Evolutionary conservation across 129 eudicot species (phyloP), one percentile per base, ranked within the genome.

Genomic region (Calendula officinalis): DNA sequence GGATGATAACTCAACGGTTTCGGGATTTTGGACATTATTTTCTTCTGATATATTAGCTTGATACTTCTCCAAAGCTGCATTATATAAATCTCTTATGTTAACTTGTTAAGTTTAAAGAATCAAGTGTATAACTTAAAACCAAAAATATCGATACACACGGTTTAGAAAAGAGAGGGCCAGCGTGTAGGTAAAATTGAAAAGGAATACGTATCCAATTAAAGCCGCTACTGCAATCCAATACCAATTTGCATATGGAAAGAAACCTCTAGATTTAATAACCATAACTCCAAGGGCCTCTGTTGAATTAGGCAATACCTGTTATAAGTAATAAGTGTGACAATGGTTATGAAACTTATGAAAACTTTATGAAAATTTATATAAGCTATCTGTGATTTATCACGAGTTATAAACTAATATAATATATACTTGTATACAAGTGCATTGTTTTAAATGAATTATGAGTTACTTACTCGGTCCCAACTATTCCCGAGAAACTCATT

Each of bases 161-260:
- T 75, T 64, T 42, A 88, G 84, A 56, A 62, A 75, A 3, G 68
- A 52, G 5, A 84, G 82, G 5, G 86, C 70, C 41, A 79, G 6
- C 5, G 78, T 65, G 45, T 42, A 70, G 5, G 64, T 5, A 46
- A 76, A 8, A 64, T 85, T 85, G 72, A 81, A 79, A 32, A 88
- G 32, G 10, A 82, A 40, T 4, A 68, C 47, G 49, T 61, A 88
- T 37, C 92, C 96, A 50, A 82, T 5, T 15, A 49, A 39, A 2
- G 96, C 89, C 3, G 63, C 81, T 0, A 72, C 27, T 42, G 82
- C 88, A 6, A 88, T 68, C 96, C 91, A 88, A 47, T 84, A 88
- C 96, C 91, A 88, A 43, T 79, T 64, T 9, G 82, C 60, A 6
- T 84, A 51, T 6, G 96, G 67, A 54, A 67, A 74, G 75, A 77